phyloP scores from a whole-genome alignment of 2,329 filamentous ascomycete species.

The Aspergillus sp. region DNA sequence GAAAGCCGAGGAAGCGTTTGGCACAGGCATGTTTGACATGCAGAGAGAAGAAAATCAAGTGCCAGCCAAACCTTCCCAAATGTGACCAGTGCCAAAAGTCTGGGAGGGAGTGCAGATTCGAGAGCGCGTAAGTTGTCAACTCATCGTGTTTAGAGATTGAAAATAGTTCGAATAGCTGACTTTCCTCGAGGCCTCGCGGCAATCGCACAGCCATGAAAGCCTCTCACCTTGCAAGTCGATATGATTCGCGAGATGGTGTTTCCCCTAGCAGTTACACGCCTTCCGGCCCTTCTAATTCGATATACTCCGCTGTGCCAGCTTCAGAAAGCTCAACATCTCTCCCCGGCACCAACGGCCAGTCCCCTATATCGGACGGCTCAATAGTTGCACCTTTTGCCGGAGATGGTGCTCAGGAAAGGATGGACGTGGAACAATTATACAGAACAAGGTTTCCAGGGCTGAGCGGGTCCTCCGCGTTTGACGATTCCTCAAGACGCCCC shows the following conservation, averaged over 20 bases:
- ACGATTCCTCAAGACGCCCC: conserved; percentile 8
- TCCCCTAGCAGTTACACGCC: conserved; percentile 10
- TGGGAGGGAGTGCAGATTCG: conserved; percentile 76
- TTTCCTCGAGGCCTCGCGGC: conserved; percentile 26
- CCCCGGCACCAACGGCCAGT: conserved; percentile 24
- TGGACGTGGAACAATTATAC: conserved; percentile 21
- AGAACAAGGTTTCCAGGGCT: conserved; percentile 16
- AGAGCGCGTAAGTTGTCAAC: conserved; percentile 66
- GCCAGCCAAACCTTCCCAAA: conserved; percentile 79
- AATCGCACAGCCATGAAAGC: conserved; percentile 23
- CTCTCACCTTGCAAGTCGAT: conserved; percentile 15
- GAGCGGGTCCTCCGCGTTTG: conserved; percentile 8
- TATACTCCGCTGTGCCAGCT: conserved; percentile 26
- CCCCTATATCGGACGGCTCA: conserved; percentile 24
- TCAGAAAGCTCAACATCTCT: conserved; percentile 27
- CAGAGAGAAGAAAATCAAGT: conserved; percentile 96
- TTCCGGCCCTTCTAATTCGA: conserved; percentile 17
- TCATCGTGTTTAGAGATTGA: conserved; percentile 1
- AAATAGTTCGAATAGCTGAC: conserved; percentile 11
- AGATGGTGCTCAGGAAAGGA: conserved; percentile 19
- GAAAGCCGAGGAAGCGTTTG: conserved; percentile 84
- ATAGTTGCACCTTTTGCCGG: conserved; percentile 22
- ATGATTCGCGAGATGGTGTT: conserved; percentile 17
- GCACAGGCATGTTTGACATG: conserved; percentile 92
- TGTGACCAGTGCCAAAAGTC: conserved; percentile 93